Percentiles rank a stretch among this genome's conserved stretches.
phyloP scores from a whole-genome alignment of 148 eudicot genomes.

The Diospyros lotus region DNA sequence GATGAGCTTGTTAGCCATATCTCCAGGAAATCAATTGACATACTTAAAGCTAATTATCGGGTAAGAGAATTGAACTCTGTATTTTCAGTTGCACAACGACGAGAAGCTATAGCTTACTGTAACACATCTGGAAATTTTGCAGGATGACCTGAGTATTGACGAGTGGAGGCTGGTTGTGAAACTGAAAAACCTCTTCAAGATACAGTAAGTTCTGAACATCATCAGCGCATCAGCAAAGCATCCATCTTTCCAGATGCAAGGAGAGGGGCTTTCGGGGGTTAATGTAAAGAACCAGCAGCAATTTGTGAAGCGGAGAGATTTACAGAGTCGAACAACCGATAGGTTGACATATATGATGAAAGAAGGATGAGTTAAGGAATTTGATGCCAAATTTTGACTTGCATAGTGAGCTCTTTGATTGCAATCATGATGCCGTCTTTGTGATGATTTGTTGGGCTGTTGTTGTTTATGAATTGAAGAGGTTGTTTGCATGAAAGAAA shows the following conservation, averaged over 20 bases:
- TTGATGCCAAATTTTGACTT: too few relatives aligned
- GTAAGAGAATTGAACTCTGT: constrained; percentile 26
- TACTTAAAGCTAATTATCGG: constrained; percentile 68
- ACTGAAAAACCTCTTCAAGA: constrained; percentile 68
- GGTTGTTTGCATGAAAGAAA: too few relatives aligned
- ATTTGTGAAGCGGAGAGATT: too few relatives aligned
- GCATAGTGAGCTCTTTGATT: too few relatives aligned
- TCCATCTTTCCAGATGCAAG: neutral
- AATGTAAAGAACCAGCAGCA: too few relatives aligned
- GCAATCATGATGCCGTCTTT: too few relatives aligned
- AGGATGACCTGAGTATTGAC: constrained; percentile 63
- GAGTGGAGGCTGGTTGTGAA: constrained; percentile 63
- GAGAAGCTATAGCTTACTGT: neutral
- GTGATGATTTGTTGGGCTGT: too few relatives aligned
- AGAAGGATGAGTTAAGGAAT: too few relatives aligned
- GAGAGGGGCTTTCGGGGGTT: neutral
- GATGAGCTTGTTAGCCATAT: constrained; percentile 95
- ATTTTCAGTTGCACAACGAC: neutral
- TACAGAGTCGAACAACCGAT: too few relatives aligned
- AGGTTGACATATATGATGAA: too few relatives aligned
- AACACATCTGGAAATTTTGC: constrained; percentile 16
- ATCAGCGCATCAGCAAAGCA: constrained; percentile 8
- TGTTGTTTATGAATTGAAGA: too few relatives aligned
- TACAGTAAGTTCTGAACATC: constrained; percentile 26
- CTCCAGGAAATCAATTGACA: constrained; percentile 75